Percentiles rank a stretch among this genome's conserved stretches.
phyloP scores from a whole-genome alignment of 805 yeast genomes.

The Zygotorulaspora chibaensis region DNA sequence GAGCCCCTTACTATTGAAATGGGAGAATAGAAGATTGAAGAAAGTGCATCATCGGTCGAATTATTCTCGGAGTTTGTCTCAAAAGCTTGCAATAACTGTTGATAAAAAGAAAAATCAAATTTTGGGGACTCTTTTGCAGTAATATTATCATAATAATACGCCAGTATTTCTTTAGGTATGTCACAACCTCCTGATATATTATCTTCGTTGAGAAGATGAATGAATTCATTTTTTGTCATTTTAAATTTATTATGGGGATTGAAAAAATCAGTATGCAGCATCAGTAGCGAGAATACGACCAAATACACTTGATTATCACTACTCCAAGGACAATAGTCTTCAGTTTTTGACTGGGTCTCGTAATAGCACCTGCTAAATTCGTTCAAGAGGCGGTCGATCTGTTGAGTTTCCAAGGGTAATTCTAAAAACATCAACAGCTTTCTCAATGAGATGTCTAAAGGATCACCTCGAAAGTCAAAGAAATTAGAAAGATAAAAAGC shows the following conservation, averaged over 20 bases:
- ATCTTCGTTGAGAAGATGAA: slow-evolving; percentile 42
- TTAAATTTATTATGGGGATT: slow-evolving; percentile 63
- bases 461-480: slow-evolving; percentile 50
- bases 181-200: slow-evolving; percentile 26
- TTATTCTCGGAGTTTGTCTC: slow-evolving; percentile 5
- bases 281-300: slow-evolving; percentile 57
- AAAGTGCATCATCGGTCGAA: background rate
- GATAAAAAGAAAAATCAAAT: slow-evolving; percentile 16
- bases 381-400: slow-evolving; percentile 63
- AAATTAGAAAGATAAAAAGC: slow-evolving; percentile 27
- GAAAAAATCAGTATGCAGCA: slow-evolving; percentile 71
- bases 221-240: slow-evolving; percentile 61
- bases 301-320: slow-evolving; percentile 54
- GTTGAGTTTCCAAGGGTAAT: slow-evolving; percentile 70
- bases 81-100: background rate
- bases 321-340: slow-evolving; percentile 28
- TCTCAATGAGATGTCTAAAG: slow-evolving; percentile 63
- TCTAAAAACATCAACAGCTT: slow-evolving; percentile 53
- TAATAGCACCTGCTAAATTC: slow-evolving; percentile 53
- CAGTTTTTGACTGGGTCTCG: slow-evolving; percentile 24
- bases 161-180: slow-evolving; percentile 41
- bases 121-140: slow-evolving; percentile 51
- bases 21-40: slow-evolving; percentile 23
- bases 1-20: slow-evolving; percentile 14
- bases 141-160: slow-evolving; percentile 64